Evolutionary conservation across 2,329 filamentous ascomycete species (phyloP).

Genomic region (Aspergillus eucalypticola): DNA sequence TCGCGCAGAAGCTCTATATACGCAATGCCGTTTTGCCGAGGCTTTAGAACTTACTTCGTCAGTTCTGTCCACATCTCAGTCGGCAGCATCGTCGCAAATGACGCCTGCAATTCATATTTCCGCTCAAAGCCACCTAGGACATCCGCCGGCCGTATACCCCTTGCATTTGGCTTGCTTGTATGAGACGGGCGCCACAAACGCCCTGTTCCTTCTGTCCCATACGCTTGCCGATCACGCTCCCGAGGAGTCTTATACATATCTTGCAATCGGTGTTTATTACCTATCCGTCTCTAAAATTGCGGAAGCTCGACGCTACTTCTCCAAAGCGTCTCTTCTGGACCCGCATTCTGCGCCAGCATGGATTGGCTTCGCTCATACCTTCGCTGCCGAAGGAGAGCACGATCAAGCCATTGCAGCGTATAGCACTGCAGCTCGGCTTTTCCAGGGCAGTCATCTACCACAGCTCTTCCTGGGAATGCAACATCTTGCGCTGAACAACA

Average conservation of each 20-base stretch:
- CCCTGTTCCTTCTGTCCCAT: constrained; percentile 87
- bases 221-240: constrained; percentile 90
- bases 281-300: constrained; percentile 84
- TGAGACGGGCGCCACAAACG: constrained; percentile 82
- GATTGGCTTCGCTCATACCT: constrained; percentile 98
- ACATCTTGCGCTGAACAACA: constrained; percentile 92
- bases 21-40: constrained; percentile 88
- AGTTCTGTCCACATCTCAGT: constrained; percentile 79
- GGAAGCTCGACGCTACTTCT: constrained; percentile 93
- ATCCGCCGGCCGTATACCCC: constrained; percentile 67
- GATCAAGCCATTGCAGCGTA: constrained; percentile 98
- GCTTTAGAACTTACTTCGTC: constrained; percentile 80
- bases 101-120: constrained; percentile 30
- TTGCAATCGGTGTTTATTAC: constrained; percentile 95
- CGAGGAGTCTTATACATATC: constrained; percentile 86
- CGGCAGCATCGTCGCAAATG: constrained; percentile 64
- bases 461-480: constrained; percentile 98
- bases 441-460: constrained; percentile 94
- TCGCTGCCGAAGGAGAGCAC: constrained; percentile 94
- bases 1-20: constrained; percentile 87
- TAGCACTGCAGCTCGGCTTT: constrained; percentile 88
- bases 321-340: constrained; percentile 96
- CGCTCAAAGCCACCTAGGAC: constrained; percentile 43
- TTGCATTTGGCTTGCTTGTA: constrained; percentile 89
- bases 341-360: constrained; percentile 95